Base-by-base conservation (phyloP, 495 filamentous ascomycete genomes). In the Xylaria telfairii region DNA sequence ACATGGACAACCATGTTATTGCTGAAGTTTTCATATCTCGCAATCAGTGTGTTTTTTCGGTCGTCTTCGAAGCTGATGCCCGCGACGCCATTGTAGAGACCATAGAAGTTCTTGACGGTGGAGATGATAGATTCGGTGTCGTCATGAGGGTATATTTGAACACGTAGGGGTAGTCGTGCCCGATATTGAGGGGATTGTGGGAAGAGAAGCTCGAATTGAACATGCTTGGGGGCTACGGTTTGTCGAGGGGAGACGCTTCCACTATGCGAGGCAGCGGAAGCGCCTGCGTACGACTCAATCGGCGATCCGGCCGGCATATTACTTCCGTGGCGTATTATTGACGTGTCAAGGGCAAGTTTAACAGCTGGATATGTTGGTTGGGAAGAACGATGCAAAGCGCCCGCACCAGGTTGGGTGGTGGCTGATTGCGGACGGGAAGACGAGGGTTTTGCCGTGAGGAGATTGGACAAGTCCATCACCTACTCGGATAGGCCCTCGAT, bases 51-150 rank as follows among this genome's bases (percentile, higher is more conserved):
- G 73, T 90, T 93, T 54, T 92, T 93, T 72, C 92, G 80, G 51
- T 91, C 87, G 82, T 98, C 95, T 79, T 98, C 94, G 73, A 99
- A 98, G 81, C 92, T 92, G 77, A 98, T 88, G 68, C 93, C 92
- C 78, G 88, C 88, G 72, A 89, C 86, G 72, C 89, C 87, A 70
- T 81, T 70, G 75, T 96, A 96, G 73, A 98, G 88, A 47, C 94
- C 96, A 79, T 96, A 97, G 84, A 98, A 97, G 83, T 97, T 97
- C 84, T 96, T 98, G 67, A 98, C 94, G 5, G 96, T 98, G 4
- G 93, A 92, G 66, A 97, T 91, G 80, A 99, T 98, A 30, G 93
- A 97, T 71, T 97, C 94, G 6, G 96, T 99, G 56, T 92, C 92
- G 83, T 99, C 96, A 82, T 97, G 93, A 26, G 92, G 92, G 73